Conservation (phyloP, 2,329 filamentous ascomycete genomes). For the Penicillium concentricum region DNA sequence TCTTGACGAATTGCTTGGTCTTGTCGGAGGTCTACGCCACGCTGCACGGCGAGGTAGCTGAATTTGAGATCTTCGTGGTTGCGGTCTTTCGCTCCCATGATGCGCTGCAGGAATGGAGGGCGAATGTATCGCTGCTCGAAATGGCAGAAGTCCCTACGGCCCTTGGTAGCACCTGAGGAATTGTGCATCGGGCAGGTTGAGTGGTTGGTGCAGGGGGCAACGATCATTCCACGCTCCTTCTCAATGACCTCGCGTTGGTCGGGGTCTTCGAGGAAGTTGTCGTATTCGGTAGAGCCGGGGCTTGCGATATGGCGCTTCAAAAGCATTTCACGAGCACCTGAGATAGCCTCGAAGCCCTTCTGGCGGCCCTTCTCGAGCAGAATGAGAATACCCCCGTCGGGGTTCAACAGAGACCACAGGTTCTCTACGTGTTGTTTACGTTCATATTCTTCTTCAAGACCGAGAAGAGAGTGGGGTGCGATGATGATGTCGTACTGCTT, state of each 20-base stretch:
- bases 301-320: slow-evolving; percentile 70
- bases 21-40: slow-evolving; percentile 64
- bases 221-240: slow-evolving; percentile 63
- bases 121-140: slow-evolving; percentile 87
- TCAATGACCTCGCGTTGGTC: slow-evolving; percentile 27
- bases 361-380: slow-evolving; percentile 89
- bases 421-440: slow-evolving; percentile 81
- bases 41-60: slow-evolving; percentile 82
- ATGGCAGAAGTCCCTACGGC: slow-evolving; percentile 86
- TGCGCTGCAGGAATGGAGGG: slow-evolving; percentile 74
- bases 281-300: slow-evolving; percentile 51
- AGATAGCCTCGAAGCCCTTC: slow-evolving; percentile 88
- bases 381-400: slow-evolving; percentile 80
- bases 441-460: slow-evolving; percentile 70
- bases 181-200: slow-evolving; percentile 84
- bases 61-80: slow-evolving; percentile 92
- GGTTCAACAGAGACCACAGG: slow-evolving; percentile 81
- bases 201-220: slow-evolving; percentile 80
- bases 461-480: slow-evolving; percentile 78
- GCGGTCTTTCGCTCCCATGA: slow-evolving; percentile 64
- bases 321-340: slow-evolving; percentile 75
- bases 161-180: slow-evolving; percentile 64
- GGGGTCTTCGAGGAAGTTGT: slow-evolving; percentile 36
- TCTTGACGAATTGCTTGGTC: slow-evolving; percentile 49
- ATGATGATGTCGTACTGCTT: slow-evolving; percentile 90